Conservation (phyloP, 768 basidiomycete species). For the Gloeostereum incarnatum region DNA sequence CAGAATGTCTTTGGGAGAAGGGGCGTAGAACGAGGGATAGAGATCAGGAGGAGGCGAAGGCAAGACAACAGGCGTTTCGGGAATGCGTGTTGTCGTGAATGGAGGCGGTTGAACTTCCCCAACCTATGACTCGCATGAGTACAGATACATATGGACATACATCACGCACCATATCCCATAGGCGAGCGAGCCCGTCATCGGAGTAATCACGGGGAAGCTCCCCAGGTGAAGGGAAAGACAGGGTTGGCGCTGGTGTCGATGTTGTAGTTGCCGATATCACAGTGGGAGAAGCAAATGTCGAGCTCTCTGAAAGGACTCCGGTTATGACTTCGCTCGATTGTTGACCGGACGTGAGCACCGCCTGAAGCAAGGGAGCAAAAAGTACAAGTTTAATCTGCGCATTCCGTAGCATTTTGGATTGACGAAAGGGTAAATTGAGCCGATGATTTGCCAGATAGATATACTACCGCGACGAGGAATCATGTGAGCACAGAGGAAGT, state of each 20-base stretch:
- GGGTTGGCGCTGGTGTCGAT: slow-evolving; percentile 5
- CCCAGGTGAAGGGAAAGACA: slow-evolving; percentile 27
- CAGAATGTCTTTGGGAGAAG: slow-evolving; percentile 31
- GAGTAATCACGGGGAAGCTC: slow-evolving; percentile 31
- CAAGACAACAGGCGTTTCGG: slow-evolving; percentile 23
- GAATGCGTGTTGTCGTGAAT: slow-evolving; percentile 33
- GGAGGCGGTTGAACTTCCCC: slow-evolving; percentile 33
- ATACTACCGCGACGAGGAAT: no score
- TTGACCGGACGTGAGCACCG: no score
- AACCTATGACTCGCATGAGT: slow-evolving; percentile 18
- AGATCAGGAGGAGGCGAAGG: slow-evolving; percentile 35
- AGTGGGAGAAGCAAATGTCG: no score
- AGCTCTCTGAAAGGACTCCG: no score
- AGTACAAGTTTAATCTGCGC: no score
- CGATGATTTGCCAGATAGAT: no score
- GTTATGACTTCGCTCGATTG: no score
- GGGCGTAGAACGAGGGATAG: slow-evolving; percentile 37
- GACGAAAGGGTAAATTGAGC: no score
- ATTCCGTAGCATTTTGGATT: no score
- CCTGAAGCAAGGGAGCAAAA: no score
- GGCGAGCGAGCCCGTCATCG: slow-evolving; percentile 22
- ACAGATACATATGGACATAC: neutral
- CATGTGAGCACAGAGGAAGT: no score
- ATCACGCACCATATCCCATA: slow-evolving; percentile 31
- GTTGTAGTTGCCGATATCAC: no score